Conservation (phyloP, 495 filamentous ascomycete genomes). For the Entonaema liquescens region DNA sequence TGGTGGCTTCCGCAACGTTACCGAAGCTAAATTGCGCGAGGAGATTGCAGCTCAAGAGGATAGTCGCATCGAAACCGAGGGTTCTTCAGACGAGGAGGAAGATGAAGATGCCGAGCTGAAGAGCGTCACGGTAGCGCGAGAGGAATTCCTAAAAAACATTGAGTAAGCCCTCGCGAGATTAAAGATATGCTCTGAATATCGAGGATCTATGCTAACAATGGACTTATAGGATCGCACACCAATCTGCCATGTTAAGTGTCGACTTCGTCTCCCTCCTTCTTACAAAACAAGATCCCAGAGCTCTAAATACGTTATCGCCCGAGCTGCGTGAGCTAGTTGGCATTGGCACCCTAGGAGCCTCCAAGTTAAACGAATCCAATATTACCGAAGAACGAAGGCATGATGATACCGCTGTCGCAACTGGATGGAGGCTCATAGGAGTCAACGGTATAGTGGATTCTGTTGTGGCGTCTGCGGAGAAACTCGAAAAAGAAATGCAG, state of each 20-base stretch:
- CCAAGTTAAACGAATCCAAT: constrained; percentile 69
- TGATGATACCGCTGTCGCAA: constrained; percentile 67
- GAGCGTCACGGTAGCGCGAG: constrained; percentile 54
- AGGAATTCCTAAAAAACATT: constrained; percentile 64
- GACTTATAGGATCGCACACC: constrained; percentile 59
- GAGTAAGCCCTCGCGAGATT: constrained; percentile 46
- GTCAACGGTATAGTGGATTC: constrained; percentile 77
- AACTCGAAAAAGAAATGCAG: constrained; percentile 77
- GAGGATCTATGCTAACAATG: constrained; percentile 13
- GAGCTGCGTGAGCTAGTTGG: constrained; percentile 73
- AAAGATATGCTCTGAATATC: background rate
- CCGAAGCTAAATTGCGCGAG: constrained; percentile 66
- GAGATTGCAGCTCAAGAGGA: constrained; percentile 64
- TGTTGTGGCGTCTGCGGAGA: constrained; percentile 73
- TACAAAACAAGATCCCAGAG: constrained; percentile 76
- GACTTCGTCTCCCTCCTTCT: constrained; percentile 88
- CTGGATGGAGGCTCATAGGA: constrained; percentile 82
- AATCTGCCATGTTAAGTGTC: constrained; percentile 72
- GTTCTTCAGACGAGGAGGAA: constrained; percentile 46
- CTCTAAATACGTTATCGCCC: constrained; percentile 72
- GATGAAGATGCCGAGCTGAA: constrained; percentile 48
- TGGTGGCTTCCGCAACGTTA: constrained; percentile 76
- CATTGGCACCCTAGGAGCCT: constrained; percentile 77
- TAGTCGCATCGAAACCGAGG: constrained; percentile 32
- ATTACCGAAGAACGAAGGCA: constrained; percentile 60